Evolutionary conservation across 2,329 filamentous ascomycete genomes (phyloP).

Genomic region (Epicoccum nigrum): DNA sequence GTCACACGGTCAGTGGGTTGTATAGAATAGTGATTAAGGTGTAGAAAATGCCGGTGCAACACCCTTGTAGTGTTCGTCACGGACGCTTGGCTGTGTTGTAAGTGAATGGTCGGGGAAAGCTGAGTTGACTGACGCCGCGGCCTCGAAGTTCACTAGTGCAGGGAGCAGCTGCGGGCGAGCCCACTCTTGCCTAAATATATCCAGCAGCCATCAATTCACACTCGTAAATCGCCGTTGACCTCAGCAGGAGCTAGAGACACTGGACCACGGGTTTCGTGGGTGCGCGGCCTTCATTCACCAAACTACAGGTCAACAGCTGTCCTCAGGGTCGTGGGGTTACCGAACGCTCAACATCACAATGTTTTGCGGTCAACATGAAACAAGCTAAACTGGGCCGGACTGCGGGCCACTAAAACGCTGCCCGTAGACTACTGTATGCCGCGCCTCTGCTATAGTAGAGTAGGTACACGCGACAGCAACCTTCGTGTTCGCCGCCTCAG

Average conservation of each 20-base stretch:
- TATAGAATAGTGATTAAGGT: slow-evolving; percentile 10
- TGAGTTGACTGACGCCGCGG: slow-evolving; percentile 4
- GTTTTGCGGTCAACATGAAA: slow-evolving; percentile 16
- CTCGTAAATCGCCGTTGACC: slow-evolving; percentile 1
- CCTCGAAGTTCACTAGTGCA: slow-evolving; percentile 5
- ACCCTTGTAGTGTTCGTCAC: slow-evolving; percentile 11
- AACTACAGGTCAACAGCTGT: slow-evolving; percentile 13
- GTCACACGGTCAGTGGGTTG: not conserved
- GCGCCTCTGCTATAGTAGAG: not conserved
- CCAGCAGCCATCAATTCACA: slow-evolving; percentile 3
- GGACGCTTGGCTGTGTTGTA: slow-evolving; percentile 11
- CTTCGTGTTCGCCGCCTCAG: not conserved
- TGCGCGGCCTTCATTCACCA: not conserved
- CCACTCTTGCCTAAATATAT: slow-evolving; percentile 15
- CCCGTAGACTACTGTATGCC: slow-evolving; percentile 1
- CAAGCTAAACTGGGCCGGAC: slow-evolving; percentile 4
- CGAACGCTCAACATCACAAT: slow-evolving; percentile 8
- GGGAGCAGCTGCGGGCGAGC: slow-evolving; percentile 12
- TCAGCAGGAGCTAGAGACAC: not conserved
- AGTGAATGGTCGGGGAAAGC: slow-evolving; percentile 17
- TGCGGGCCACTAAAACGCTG: slow-evolving; percentile 3
- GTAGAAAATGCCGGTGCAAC: slow-evolving; percentile 6
- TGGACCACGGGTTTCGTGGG: not conserved
- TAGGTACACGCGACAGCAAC: slow-evolving; percentile 3
- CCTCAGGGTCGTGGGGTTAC: slow-evolving; percentile 12